Percentiles rank a stretch among this genome's conserved stretches.
Evolutionary conservation across 108 stramenopile species (phyloP).

Genomic region (Conticribra guillardii): DNA sequence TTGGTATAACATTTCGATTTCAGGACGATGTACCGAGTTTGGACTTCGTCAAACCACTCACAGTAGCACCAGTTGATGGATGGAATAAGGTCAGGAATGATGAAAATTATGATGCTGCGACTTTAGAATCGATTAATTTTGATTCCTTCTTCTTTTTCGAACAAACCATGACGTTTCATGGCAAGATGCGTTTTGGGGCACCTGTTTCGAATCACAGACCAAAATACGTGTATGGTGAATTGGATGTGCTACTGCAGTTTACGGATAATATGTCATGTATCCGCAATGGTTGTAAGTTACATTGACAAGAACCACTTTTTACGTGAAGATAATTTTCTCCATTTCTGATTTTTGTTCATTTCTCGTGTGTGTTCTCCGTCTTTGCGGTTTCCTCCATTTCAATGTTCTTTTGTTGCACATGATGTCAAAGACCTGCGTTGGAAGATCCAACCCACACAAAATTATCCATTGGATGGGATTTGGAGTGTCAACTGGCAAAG

Average conservation of each 20-base stretch:
- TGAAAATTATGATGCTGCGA: background rate
- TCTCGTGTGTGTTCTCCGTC: background rate
- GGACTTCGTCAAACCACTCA: constrained; percentile 1
- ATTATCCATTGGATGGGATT: constrained; percentile 58
- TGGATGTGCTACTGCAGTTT: constrained; percentile 13
- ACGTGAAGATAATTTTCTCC: no score
- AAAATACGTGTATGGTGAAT: constrained; percentile 18
- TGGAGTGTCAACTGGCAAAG: constrained; percentile 53
- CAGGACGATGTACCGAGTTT: background rate
- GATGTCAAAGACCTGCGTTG: constrained; percentile 1
- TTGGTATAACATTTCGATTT: constrained; percentile 24
- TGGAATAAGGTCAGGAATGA: background rate
- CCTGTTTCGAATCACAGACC: background rate
- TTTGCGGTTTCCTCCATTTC: background rate
- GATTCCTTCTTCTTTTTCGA: constrained; percentile 53
- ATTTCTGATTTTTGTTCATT: no score
- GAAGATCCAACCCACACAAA: constrained; percentile 7
- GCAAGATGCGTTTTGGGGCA: background rate
- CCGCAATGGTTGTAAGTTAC: background rate
- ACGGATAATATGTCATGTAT: background rate
- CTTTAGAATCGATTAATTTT: constrained; percentile 7
- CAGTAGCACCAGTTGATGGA: background rate
- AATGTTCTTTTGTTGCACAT: constrained; percentile 49
- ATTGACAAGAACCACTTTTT: no score
- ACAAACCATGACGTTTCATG: constrained; percentile 63